Evolutionary conservation across 2,329 filamentous ascomycete species (phyloP).

Genomic region (Ophiostoma angusticollis): DNA sequence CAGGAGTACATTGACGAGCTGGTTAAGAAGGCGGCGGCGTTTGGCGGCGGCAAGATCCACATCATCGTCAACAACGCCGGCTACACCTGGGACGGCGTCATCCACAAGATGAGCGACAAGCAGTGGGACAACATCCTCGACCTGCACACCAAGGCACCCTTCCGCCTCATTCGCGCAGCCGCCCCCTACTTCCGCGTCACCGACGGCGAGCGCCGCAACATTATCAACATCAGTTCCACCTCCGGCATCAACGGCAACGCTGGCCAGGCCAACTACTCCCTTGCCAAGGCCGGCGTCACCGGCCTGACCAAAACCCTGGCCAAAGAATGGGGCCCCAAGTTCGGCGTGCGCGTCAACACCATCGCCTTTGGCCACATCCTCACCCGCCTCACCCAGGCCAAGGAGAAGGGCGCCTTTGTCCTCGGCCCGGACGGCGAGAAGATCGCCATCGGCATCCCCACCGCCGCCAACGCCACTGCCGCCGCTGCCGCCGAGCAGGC

Average conservation of each 20-base stretch:
- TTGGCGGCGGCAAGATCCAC: constrained; percentile 78
- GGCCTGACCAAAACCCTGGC: constrained; percentile 82
- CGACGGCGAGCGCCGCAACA: constrained; percentile 63
- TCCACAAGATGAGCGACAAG: constrained; percentile 84
- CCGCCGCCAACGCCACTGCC: constrained; percentile 37
- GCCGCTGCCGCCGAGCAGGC: constrained; percentile 23
- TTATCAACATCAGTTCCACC: constrained; percentile 76
- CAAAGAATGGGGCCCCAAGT: constrained; percentile 79
- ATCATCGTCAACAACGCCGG: constrained; percentile 87
- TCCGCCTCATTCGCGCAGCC: constrained; percentile 67
- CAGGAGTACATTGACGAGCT: constrained; percentile 56
- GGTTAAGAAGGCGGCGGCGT: constrained; percentile 63
- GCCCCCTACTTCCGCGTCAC: constrained; percentile 80
- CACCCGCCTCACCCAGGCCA: constrained; percentile 69
- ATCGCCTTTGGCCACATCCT: constrained; percentile 73
- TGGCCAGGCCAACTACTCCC: constrained; percentile 79
- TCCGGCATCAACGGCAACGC: constrained; percentile 77
- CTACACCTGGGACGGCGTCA: constrained; percentile 86
- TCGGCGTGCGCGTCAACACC: constrained; percentile 72
- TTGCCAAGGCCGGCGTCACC: constrained; percentile 72
- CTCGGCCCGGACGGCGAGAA: constrained; percentile 63
- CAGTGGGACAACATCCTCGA: constrained; percentile 84
- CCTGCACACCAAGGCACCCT: constrained; percentile 74
- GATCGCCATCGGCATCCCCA: constrained; percentile 61
- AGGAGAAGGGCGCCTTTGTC: constrained; percentile 72